Conservation (phyloP, 1,139 yeast species). For the Blastobotrys arbuscula region DNA sequence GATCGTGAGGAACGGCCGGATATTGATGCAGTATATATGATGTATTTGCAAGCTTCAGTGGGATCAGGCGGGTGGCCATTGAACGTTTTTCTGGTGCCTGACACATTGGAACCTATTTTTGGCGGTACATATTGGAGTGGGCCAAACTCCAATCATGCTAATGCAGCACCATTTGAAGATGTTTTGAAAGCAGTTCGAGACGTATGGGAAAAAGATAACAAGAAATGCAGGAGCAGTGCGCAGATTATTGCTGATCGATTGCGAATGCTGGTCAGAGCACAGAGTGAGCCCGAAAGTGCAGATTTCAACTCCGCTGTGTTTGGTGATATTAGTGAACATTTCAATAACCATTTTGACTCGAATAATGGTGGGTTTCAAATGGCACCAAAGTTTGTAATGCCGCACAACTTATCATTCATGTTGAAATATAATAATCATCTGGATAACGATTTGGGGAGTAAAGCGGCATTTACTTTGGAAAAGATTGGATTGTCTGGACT, state of each 20-base stretch:
- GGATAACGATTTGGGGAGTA: conserved; percentile 18
- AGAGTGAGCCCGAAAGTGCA: conserved; percentile 25
- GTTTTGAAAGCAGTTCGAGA: conserved; percentile 28
- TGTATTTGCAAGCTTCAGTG: conserved; percentile 35
- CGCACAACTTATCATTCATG: conserved; percentile 32
- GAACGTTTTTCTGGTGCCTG: conserved; percentile 36
- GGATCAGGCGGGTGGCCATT: conserved; percentile 43
- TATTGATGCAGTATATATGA: conserved; percentile 36
- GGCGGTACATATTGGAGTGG: conserved; percentile 40
- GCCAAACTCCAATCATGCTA: conserved; percentile 24
- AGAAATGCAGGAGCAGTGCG: conserved; percentile 27
- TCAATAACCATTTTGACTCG: conserved; percentile 27
- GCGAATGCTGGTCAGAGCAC: conserved; percentile 25
- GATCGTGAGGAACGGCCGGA: conserved; percentile 39
- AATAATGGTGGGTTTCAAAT: conserved; percentile 32
- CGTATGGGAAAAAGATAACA: conserved; percentile 29
- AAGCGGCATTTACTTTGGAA: conserved; percentile 28
- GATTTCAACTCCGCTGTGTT: conserved; percentile 19
- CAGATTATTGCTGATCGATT: conserved; percentile 22
- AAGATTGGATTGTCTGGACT: conserved; percentile 35
- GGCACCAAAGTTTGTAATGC: conserved; percentile 37
- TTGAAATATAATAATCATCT: conserved; percentile 22
- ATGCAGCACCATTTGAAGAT: conserved; percentile 24
- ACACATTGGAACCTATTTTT: conserved; percentile 33
- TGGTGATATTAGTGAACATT: conserved; percentile 27